These are phyloP conservation scores for Bipolaris bicolor DNA, from an alignment of 2,329 filamentous ascomycete species.

Conservation along the genomic window DNA sequence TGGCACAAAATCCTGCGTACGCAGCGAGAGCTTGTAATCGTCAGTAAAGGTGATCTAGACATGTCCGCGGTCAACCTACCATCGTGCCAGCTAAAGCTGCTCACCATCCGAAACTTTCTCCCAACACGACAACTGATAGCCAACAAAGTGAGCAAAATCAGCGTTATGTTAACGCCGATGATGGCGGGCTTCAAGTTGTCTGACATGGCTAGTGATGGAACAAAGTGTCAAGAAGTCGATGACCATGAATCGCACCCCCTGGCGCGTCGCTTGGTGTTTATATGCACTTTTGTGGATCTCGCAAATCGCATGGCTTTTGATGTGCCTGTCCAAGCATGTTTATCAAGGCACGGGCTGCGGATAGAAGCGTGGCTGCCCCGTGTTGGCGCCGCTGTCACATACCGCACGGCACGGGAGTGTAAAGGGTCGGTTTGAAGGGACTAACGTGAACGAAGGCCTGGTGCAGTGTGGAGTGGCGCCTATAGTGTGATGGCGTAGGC, in stretches of 20 bases:
- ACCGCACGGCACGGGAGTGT: background rate
- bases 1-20: conserved; percentile 32
- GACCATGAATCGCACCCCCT: background rate
- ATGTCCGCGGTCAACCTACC: conserved; percentile 17
- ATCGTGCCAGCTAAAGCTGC: conserved; percentile 37
- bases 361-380: background rate
- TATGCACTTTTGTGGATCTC: conserved; percentile 1
- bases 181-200: conserved; percentile 25
- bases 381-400: background rate
- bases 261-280: background rate
- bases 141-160: conserved; percentile 31
- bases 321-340: background rate
- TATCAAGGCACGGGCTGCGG: background rate
- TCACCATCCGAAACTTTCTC: conserved; percentile 29
- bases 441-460: background rate
- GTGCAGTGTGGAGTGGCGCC: background rate
- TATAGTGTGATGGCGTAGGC: background rate
- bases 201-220: conserved; percentile 11
- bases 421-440: background rate
- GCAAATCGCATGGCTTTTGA: background rate
- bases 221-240: background rate
- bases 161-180: conserved; percentile 32
- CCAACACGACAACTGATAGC: conserved; percentile 34
- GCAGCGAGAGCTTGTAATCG: conserved; percentile 26
- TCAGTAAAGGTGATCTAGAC: conserved; percentile 9